These are phyloP conservation scores for Myxozyma melibiosi DNA, from an alignment of 805 yeast genomes.

Conservation along the genomic window DNA sequence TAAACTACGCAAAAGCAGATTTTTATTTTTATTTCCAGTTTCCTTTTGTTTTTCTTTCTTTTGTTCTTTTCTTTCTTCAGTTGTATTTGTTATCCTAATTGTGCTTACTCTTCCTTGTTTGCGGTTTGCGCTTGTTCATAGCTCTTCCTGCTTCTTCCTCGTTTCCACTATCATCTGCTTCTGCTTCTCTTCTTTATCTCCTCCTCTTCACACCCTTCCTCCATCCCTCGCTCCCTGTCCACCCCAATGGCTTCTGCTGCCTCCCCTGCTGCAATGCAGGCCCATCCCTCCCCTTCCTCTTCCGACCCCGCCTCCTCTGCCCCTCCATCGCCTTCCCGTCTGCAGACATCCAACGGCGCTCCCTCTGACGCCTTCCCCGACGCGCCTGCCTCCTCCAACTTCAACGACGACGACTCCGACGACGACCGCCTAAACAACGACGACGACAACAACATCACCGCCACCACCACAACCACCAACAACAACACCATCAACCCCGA, in stretches of 20 bases:
- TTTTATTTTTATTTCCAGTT: too few species aligned
- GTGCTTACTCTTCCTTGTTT: neutral
- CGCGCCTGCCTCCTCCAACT: neutral
- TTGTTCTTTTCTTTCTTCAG: neutral
- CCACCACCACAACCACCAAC: slow-evolving; percentile 4
- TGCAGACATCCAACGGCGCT: neutral
- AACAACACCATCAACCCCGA: slow-evolving; percentile 5
- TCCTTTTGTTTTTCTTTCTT: too few species aligned
- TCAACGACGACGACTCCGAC: neutral
- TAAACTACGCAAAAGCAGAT: too few species aligned
- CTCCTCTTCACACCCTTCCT: neutral
- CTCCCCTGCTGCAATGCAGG: too few species aligned
- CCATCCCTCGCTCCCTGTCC: neutral
- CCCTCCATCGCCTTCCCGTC: neutral
- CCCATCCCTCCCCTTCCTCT: neutral
- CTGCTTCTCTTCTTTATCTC: neutral
- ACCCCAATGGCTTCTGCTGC: neutral
- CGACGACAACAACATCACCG: neutral
- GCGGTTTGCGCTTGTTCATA: neutral
- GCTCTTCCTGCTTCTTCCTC: neutral
- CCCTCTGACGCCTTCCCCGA: neutral
- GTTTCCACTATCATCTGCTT: neutral
- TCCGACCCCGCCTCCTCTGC: neutral
- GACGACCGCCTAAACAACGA: neutral
- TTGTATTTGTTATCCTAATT: too few species aligned